Evolutionary conservation across 2,329 filamentous ascomycete genomes (phyloP).

Genomic region (Penicillium sp.): DNA sequence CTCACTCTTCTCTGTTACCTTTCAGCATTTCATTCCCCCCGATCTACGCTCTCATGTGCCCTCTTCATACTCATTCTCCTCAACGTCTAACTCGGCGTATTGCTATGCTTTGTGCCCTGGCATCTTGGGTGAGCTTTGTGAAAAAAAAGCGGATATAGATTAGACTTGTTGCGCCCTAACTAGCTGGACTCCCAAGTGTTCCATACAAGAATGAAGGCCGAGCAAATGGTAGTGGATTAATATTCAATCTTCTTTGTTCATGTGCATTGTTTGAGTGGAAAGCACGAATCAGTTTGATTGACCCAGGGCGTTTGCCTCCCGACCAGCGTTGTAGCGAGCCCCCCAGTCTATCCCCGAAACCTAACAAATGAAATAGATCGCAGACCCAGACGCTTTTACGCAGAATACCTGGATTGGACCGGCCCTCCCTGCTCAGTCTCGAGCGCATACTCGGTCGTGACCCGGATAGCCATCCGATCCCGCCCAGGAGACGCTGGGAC

Average conservation of each 20-base stretch:
- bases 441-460: slow-evolving; percentile 18
- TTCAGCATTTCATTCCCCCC: slow-evolving; percentile 26
- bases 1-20: slow-evolving; percentile 21
- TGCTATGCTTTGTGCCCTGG: slow-evolving; percentile 25
- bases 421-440: slow-evolving; percentile 5
- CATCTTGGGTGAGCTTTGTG: slow-evolving; percentile 8
- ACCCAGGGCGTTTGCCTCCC: background rate
- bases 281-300: background rate
- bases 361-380: background rate
- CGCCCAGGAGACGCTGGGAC: background rate
- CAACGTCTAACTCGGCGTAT: slow-evolving; percentile 33
- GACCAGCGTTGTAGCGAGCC: background rate
- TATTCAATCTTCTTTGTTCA: too few relatives aligned
- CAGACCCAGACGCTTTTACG: background rate
- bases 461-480: slow-evolving; percentile 13
- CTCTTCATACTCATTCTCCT: slow-evolving; percentile 6
- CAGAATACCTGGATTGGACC: background rate
- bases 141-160: slow-evolving; percentile 28
- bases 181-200: background rate
- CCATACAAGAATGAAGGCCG: background rate
- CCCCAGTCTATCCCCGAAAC: background rate
- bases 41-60: slow-evolving; percentile 23
- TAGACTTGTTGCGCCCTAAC: slow-evolving; percentile 27
- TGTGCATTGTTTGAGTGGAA: too few relatives aligned
- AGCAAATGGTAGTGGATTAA: background rate